Evolutionary conservation across 345 rosid genomes (phyloP).

Genomic region (Euphorbia tirucalli): DNA sequence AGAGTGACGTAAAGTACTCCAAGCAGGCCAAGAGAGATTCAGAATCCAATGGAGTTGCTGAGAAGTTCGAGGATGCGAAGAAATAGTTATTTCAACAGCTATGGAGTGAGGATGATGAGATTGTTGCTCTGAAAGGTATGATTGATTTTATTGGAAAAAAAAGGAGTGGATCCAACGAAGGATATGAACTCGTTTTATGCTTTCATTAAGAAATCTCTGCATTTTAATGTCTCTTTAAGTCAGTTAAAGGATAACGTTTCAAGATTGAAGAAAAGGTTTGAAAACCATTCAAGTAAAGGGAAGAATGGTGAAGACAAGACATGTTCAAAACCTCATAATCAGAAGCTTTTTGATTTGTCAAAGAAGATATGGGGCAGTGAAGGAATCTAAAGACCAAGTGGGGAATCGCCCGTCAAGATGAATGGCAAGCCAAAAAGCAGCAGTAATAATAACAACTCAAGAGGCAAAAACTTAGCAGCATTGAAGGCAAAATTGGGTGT

Average conservation of each 20-base stretch:
- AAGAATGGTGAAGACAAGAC: constrained; percentile 22
- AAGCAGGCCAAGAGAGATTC: constrained; percentile 19
- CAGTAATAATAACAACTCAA: background rate
- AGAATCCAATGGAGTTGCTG: constrained; percentile 13
- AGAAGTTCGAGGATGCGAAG: constrained; percentile 33
- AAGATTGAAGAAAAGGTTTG: constrained; percentile 38
- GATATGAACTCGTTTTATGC: constrained; percentile 39
- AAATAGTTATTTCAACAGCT: constrained; percentile 42
- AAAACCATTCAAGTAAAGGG: constrained; percentile 19
- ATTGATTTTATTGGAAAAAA: constrained; percentile 34
- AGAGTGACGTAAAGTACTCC: background rate
- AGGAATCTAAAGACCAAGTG: background rate
- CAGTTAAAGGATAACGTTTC: constrained; percentile 43
- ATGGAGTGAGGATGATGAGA: constrained; percentile 51
- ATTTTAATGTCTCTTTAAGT: constrained; percentile 28
- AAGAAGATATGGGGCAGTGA: constrained; percentile 35
- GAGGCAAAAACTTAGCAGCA: background rate
- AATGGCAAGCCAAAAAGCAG: background rate
- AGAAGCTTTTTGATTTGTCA: constrained; percentile 25
- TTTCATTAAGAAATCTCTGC: constrained; percentile 39
- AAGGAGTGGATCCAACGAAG: constrained; percentile 33
- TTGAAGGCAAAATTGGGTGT: background rate
- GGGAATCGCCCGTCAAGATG: background rate
- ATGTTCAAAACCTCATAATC: constrained; percentile 26
- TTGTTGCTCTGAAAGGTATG: constrained; percentile 40